These are phyloP conservation scores for Hypoxylon sp. DNA, from an alignment of 2,329 filamentous ascomycete genomes.

Conservation along the genomic window DNA sequence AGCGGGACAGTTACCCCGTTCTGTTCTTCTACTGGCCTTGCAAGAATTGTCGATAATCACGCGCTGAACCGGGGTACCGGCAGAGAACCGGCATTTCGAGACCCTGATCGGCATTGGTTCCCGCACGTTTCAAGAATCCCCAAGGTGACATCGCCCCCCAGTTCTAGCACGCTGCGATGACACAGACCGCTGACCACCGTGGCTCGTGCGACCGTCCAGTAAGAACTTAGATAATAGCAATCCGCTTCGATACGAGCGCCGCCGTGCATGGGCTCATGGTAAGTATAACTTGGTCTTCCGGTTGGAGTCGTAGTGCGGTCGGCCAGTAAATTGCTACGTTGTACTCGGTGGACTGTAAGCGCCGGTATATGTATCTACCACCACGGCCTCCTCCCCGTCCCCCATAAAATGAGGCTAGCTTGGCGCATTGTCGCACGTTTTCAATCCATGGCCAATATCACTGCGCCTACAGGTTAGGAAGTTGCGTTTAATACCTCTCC, in stretches of 20 bases:
- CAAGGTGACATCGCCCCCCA: conserved; percentile 35
- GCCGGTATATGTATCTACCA: conserved; percentile 23
- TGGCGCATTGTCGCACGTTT: conserved; percentile 17
- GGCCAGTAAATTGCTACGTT: conserved; percentile 29
- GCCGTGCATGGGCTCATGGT: conserved; percentile 9
- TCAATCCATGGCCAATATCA: conserved; percentile 16
- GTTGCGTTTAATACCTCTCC: not conserved
- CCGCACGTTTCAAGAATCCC: conserved; percentile 16
- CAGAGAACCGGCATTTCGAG: conserved; percentile 15
- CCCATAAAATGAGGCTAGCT: conserved; percentile 27
- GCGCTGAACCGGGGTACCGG: conserved; percentile 23
- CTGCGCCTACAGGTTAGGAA: not conserved
- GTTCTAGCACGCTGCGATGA: conserved; percentile 29
- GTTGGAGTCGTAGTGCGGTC: conserved; percentile 12
- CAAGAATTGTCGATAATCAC: conserved; percentile 7
- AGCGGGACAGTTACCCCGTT: not conserved
- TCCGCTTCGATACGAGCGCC: conserved; percentile 19
- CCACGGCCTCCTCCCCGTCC: conserved; percentile 13
- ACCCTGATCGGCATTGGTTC: conserved; percentile 30
- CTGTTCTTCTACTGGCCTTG: not conserved
- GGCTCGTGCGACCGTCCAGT: conserved; percentile 16
- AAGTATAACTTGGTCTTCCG: conserved; percentile 18
- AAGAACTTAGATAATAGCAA: conserved; percentile 27
- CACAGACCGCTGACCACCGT: conserved; percentile 31
- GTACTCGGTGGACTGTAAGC: conserved; percentile 23